Evolutionary conservation across 768 basidiomycete genomes (phyloP).

Genomic region (Rhodotorula diobovata): DNA sequence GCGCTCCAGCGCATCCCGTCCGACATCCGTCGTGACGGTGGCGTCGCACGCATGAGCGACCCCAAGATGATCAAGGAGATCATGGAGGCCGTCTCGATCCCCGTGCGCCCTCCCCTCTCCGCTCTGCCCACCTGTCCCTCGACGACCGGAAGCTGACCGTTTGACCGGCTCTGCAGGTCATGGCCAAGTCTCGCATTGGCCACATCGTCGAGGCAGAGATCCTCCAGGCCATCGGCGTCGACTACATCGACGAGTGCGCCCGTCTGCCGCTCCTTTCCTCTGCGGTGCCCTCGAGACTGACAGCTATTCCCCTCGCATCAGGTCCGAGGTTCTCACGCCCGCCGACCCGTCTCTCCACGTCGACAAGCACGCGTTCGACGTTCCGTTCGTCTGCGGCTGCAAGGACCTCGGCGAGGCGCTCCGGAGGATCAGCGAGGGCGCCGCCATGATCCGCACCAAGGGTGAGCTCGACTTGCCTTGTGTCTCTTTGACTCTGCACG

Average conservation of each 20-base stretch:
- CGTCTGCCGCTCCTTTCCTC: neutral
- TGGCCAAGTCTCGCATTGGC: slow-evolving; percentile 72
- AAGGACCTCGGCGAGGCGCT: slow-evolving; percentile 93
- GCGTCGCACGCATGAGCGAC: slow-evolving; percentile 81
- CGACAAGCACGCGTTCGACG: slow-evolving; percentile 58
- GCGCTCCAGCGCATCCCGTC: slow-evolving; percentile 91
- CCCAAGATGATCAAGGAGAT: slow-evolving; percentile 96
- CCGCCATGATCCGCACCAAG: slow-evolving; percentile 97
- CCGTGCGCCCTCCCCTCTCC: slow-evolving; percentile 13
- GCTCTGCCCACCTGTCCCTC: too few species aligned
- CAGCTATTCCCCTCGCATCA: slow-evolving; percentile 8
- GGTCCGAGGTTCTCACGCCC: slow-evolving; percentile 72
- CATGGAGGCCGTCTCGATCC: slow-evolving; percentile 83
- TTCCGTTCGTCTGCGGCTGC: slow-evolving; percentile 78
- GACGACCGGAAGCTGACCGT: fast-evolving
- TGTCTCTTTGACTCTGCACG: neutral
- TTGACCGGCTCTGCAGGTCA: slow-evolving; percentile 57
- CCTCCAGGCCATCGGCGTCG: slow-evolving; percentile 84
- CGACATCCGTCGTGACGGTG: slow-evolving; percentile 84
- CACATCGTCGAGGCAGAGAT: slow-evolving; percentile 92
- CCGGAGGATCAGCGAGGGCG: slow-evolving; percentile 92
- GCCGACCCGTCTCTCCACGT: slow-evolving; percentile 70
- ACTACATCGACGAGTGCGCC: slow-evolving; percentile 89
- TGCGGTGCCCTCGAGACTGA: neutral
- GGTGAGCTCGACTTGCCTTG: slow-evolving; percentile 55